A percentile compares a stretch with the other conserved stretches of the same genome.
Evolutionary conservation across 1,284 basidiomycete genomes (phyloP).

Genomic region (Rhodotorula sp.): DNA sequence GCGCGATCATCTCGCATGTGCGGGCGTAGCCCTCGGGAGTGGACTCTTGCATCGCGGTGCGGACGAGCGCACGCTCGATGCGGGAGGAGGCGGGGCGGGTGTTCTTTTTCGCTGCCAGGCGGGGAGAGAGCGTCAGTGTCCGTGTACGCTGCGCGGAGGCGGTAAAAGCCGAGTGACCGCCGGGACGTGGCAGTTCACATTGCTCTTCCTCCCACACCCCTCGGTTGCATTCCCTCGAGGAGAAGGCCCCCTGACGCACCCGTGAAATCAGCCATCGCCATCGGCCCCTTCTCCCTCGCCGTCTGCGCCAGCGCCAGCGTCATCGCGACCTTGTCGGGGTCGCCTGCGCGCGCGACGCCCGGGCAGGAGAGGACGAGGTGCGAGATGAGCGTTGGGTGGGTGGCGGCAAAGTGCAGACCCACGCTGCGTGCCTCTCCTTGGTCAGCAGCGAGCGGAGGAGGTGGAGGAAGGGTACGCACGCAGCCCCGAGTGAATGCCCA

Average conservation of each 20-base stretch:
- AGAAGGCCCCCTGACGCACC: not conserved
- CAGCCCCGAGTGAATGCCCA: conserved; percentile 15
- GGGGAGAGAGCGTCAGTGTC: not conserved
- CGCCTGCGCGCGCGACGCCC: not conserved
- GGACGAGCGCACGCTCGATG: conserved; percentile 6
- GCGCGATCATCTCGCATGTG: conserved; percentile 11
- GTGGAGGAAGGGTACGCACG: not conserved
- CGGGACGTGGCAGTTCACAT: no score
- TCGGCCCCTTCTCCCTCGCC: conserved; percentile 4
- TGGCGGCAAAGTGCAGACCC: conserved; percentile 14
- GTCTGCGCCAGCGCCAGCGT: not conserved
- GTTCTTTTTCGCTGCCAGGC: conserved; percentile 9
- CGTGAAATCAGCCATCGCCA: conserved; percentile 8
- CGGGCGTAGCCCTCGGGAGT: conserved; percentile 11
- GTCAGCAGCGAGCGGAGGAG: no score
- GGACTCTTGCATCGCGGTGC: conserved; percentile 14
- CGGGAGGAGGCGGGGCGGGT: not conserved
- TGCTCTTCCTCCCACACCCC: not conserved
- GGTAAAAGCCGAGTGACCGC: no score
- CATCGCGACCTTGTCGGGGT: not conserved
- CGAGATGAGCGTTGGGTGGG: not conserved
- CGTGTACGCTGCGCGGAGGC: no score
- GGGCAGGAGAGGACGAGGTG: conserved; percentile 19
- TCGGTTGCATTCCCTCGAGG: no score
- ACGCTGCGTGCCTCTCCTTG: not conserved